phyloP scores from a whole-genome alignment of 2,329 filamentous ascomycete genomes.

The Cordyceps fumosorosea region DNA sequence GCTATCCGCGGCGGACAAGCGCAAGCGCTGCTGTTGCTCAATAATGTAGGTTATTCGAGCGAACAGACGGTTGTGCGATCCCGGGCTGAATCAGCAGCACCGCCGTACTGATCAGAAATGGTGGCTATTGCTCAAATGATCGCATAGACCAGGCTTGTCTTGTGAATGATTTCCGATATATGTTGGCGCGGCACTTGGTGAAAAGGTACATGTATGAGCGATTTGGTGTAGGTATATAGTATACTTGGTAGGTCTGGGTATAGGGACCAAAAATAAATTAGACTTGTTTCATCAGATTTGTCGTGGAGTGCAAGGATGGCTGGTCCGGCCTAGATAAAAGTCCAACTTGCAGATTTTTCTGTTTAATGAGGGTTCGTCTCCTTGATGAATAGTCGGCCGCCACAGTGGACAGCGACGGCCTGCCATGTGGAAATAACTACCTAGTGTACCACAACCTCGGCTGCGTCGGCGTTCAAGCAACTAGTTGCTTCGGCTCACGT shows the following conservation, averaged over 20 bases:
- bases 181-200: not conserved
- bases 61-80: not conserved
- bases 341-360: not conserved
- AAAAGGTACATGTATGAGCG: not conserved
- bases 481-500: no score
- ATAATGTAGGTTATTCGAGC: conserved; percentile 1
- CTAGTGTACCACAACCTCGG: not conserved
- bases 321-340: not conserved
- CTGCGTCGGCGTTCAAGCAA: not conserved
- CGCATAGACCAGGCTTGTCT: not conserved
- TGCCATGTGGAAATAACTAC: not conserved
- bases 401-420: not conserved
- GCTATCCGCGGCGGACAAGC: not conserved
- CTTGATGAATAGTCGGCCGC: not conserved
- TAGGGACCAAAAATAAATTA: not conserved
- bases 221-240: not conserved
- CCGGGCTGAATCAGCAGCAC: not conserved
- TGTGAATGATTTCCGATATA: not conserved
- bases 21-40: not conserved
- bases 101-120: not conserved
- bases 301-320: not conserved
- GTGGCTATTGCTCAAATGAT: not conserved
- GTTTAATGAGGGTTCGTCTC: not conserved
- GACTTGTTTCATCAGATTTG: not conserved
- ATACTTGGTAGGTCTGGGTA: not conserved